Evolutionary conservation across 2,329 filamentous ascomycete genomes (phyloP).

Genomic region (Macrophomina tecta): DNA sequence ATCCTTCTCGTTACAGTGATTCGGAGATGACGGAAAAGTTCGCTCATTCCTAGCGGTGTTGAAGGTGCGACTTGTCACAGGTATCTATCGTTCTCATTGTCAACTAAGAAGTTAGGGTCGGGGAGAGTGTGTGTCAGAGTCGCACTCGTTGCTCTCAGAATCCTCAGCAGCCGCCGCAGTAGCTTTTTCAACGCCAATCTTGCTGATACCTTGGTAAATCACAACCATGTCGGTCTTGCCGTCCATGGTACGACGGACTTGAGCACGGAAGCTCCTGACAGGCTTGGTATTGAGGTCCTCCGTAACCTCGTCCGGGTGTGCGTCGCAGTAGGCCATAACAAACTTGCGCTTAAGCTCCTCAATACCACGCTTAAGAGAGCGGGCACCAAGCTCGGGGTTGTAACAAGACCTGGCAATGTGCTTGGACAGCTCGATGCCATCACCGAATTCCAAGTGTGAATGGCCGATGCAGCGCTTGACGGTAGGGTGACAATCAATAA

Average conservation of each 20-base stretch:
- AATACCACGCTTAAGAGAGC: slow-evolving; percentile 3
- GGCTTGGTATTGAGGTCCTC: neutral
- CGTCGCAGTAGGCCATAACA: slow-evolving; percentile 1
- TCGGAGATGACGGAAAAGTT: neutral
- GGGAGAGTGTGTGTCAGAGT: neutral
- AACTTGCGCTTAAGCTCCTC: slow-evolving; percentile 15
- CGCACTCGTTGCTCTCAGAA: neutral
- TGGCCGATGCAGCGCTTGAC: slow-evolving; percentile 18
- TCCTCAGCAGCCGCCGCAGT: neutral
- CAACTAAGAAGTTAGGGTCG: neutral
- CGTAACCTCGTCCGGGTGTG: neutral
- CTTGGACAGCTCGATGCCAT: neutral
- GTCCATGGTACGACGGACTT: slow-evolving; percentile 2
- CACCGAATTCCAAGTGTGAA: slow-evolving; percentile 1
- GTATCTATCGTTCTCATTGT: neutral
- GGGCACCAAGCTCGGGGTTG: slow-evolving; percentile 6
- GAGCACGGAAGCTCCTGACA: neutral
- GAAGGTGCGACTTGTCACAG: neutral
- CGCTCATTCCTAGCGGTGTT: neutral
- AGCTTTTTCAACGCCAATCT: too few species aligned
- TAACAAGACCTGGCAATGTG: slow-evolving; percentile 4
- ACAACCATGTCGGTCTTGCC: neutral
- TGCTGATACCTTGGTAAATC: neutral
- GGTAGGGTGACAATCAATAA: slow-evolving; percentile 35
- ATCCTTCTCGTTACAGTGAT: too few species aligned